Evolutionary conservation across 108 stramenopile genomes (phyloP), one percentile per base, ranked within the genome.

Genomic region (Skeletonema menzelii): DNA sequence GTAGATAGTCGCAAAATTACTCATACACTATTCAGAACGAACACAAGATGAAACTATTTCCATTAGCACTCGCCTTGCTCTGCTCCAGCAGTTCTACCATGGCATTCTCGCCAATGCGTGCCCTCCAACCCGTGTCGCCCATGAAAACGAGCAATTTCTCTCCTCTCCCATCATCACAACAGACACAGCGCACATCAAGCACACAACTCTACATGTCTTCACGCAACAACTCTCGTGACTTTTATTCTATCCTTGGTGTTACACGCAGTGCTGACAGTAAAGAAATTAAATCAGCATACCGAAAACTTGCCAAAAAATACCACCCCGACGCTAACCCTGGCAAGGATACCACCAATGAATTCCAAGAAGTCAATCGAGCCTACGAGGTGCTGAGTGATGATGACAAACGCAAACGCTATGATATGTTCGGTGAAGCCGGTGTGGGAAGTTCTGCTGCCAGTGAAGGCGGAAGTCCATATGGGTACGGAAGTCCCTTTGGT

Each of bases 301-400:
- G 94, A 37, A 88, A 90, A 64, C 60, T 89, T 34, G 92, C 92
- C 31, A 89, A 88, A 73, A 61, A 94, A 76, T 87, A 85, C 71
- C 95, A 96, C 64, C 95, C 95, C 35, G 96, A 97, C 67, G 92
- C 92, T 49, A 91, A 94, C 67, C 84, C 90, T 19, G 72, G 72
- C 17, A 76, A 82, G 64, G 93, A 91, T 59, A 89, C 93, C 32
- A 91, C 88, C 12, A 79, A 82, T 27, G 76, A 94, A 58, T 94
- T 94, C 76, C 82, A 83, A 62, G 73, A 79, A 56, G 84, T 98
- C 59, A 95, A 91, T 67, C 81, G 95, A 40, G 98, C 93, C 44
- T 97, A 97, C 84, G 94, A 96, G 74, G 94, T 96, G 8, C 72
- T 99, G 57, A 88, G 73, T 53, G 91, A 99, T 74, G 88, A 89